Evolutionary conservation across 2,329 filamentous ascomycete species (phyloP).

Genomic region (Pseudocercospora fuligena): DNA sequence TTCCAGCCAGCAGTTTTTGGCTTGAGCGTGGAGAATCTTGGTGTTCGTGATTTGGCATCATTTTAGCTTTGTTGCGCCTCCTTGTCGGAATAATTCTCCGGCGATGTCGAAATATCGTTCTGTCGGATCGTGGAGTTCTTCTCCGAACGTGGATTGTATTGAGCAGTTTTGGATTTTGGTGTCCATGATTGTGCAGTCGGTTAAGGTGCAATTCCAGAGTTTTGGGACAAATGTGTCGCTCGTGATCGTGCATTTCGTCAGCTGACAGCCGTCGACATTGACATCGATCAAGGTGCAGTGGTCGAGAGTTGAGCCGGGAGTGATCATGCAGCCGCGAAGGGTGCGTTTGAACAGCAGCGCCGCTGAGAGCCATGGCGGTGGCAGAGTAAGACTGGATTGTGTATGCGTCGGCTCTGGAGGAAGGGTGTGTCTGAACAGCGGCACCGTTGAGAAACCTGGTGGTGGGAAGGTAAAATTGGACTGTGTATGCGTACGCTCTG

Average conservation of each 20-base stretch:
- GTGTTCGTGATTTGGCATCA: background rate
- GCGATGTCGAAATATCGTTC: background rate
- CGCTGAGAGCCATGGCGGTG: background rate
- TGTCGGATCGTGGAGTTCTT: background rate
- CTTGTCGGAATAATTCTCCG: background rate
- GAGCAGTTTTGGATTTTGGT: background rate
- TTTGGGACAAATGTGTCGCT: background rate
- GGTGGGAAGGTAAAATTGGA: background rate
- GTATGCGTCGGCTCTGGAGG: background rate
- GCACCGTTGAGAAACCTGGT: background rate
- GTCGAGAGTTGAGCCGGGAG: background rate
- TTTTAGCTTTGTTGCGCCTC: background rate
- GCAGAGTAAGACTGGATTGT: background rate
- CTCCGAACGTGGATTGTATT: background rate
- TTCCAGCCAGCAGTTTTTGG: background rate
- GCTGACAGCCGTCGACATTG: background rate
- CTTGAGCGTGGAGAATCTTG: background rate
- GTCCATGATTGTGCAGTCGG: background rate
- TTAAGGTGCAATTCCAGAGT: background rate
- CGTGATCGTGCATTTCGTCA: background rate
- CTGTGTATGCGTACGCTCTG: background rate
- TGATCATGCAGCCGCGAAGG: background rate
- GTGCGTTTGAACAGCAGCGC: background rate
- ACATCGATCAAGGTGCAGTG: background rate
- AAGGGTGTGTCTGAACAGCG: background rate